phyloP scores from a whole-genome alignment of 116 monocot species.

The Dioscorea cayenensis region DNA sequence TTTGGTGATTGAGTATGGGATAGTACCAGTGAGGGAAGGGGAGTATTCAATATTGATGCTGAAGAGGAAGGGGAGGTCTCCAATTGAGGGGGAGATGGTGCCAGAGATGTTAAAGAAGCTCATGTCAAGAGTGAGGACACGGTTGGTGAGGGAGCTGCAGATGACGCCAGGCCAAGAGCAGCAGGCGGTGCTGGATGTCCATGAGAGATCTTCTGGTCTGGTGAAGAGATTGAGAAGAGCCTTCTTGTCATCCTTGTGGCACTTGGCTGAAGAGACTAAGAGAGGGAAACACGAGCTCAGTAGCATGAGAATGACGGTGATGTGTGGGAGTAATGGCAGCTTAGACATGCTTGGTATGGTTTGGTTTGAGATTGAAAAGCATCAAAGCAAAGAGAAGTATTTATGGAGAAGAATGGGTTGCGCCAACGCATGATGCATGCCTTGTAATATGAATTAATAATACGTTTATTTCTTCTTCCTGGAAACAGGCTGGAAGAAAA shows the following conservation, averaged over 20 bases:
- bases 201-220: conserved; percentile 5
- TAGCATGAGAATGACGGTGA: background rate
- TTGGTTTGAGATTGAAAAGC: no score
- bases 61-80: conserved; percentile 23
- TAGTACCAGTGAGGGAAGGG: conserved; percentile 23
- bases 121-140: conserved; percentile 10
- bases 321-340: no score
- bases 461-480: no score
- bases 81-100: conserved; percentile 9
- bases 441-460: no score
- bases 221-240: conserved; percentile 9
- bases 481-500: no score
- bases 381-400: no score
- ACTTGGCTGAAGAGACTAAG: background rate
- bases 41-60: conserved; percentile 10
- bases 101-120: background rate
- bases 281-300: background rate
- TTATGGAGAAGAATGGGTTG: no score
- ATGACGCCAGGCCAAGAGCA: conserved; percentile 7
- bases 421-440: no score
- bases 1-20: conserved; percentile 20
- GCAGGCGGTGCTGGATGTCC: conserved; percentile 10
- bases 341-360: no score
- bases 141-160: conserved; percentile 3
- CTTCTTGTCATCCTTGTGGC: conserved; percentile 14